phyloP scores from a whole-genome alignment of 1,139 yeast species.

The Sugiyamaella neomexicana region DNA sequence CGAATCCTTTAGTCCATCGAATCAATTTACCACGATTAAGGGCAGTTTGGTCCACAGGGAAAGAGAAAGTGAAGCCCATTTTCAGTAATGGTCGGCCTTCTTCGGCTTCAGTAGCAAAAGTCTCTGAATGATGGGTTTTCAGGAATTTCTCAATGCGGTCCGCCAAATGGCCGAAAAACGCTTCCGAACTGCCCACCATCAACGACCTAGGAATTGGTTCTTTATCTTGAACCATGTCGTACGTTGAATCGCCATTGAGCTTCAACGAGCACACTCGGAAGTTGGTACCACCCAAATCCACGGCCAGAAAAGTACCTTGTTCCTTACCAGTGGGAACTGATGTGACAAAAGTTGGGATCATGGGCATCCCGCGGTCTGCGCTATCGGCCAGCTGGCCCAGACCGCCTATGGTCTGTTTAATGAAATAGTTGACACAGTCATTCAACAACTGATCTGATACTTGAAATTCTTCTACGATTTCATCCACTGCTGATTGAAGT shows the following conservation, averaged over 20 bases:
- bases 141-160: slow-evolving; percentile 62
- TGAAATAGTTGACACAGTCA: slow-evolving; percentile 64
- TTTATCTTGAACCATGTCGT: slow-evolving; percentile 68
- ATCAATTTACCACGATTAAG: slow-evolving; percentile 73
- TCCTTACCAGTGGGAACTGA: slow-evolving; percentile 80
- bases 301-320: slow-evolving; percentile 75
- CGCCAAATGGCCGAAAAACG: slow-evolving; percentile 74
- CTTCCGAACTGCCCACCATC: slow-evolving; percentile 58
- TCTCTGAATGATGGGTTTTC: slow-evolving; percentile 54
- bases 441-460: slow-evolving; percentile 53
- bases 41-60: slow-evolving; percentile 86
- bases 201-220: slow-evolving; percentile 70
- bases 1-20: slow-evolving; percentile 95
- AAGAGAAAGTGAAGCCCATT: slow-evolving; percentile 88
- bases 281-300: slow-evolving; percentile 87
- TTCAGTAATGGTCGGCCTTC: slow-evolving; percentile 46
- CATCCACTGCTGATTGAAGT: slow-evolving; percentile 42
- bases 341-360: slow-evolving; percentile 87
- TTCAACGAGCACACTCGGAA: slow-evolving; percentile 83
- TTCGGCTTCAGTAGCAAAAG: slow-evolving; percentile 28
- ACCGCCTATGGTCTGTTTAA: slow-evolving; percentile 62
- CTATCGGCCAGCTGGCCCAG: slow-evolving; percentile 43
- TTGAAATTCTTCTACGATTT: slow-evolving; percentile 55
- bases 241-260: slow-evolving; percentile 78
- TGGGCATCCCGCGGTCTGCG: slow-evolving; percentile 62